Base-by-base conservation (phyloP, 2,329 filamentous ascomycete species). In the Xylariales sp. region DNA sequence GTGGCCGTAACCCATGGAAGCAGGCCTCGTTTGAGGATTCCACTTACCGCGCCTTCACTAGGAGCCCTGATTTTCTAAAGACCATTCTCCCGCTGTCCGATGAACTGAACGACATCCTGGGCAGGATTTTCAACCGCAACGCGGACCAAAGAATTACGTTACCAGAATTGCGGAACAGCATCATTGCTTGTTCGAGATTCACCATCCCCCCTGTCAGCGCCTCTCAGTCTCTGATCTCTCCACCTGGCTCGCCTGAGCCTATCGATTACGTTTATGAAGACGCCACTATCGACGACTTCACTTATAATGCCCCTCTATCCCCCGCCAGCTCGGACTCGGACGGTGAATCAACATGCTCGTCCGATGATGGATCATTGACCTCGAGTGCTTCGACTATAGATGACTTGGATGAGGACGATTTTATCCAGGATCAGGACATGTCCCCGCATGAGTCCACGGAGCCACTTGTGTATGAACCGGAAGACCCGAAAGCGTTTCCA, bases 1-100 rank as follows among this genome's bases (percentile, higher is more conserved):
- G 93, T 69, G 93, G 93, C 60, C 88, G 93, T 63, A 98, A 98
- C 68, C 93, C 93, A 45, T 98, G 93, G 93, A 97, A 97, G 71
- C 86, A 93, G 62, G 93, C 93, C 47, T 95, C 89, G 10, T 73
- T 81, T 53, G 88, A 95, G 63, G 93, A 98, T 65, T 88, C 88
- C 50, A 97, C 93, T 33, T 98, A 97, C 76, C 81, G 86, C 57
- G 90, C 90, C 41, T 97, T 86, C 68, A 78, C 86, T 54, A 84
- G 84, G 70, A 88, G 89, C 59, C 80, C 81, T 47, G 83, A 85
- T 59, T 98, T 97, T 64, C 71, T 98, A 51, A 86, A 89, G 71
- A 86, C 88, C 48, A 98, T 98, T 55, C 76, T 98, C 43, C 91
- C 93, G 16, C 69, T 98, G 57, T 90, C 93, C 42, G 76, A 87